These are phyloP conservation scores for Russula earlei DNA, from an alignment of 768 basidiomycete genomes.

Conservation along the genomic window DNA sequence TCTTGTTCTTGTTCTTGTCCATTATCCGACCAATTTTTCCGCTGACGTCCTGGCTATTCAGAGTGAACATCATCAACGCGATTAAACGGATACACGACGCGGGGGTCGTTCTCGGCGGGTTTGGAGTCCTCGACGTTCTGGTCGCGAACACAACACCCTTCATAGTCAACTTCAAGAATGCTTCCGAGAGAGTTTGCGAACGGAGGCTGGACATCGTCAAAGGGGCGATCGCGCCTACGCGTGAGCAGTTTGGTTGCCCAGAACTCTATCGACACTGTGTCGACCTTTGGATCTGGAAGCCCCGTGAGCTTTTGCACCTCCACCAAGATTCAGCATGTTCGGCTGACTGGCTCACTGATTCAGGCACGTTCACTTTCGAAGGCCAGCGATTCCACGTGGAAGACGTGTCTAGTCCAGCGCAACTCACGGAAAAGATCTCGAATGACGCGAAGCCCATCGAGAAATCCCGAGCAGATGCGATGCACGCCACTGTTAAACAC, in stretches of 20 bases:
- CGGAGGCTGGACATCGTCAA: conserved; percentile 1
- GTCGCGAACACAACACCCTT: conserved; percentile 1
- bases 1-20: not conserved
- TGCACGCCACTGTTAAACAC: conserved; percentile 5
- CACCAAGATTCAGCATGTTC: not conserved
- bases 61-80: not conserved
- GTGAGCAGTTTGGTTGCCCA: conserved; percentile 9
- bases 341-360: not conserved
- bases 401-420: conserved; percentile 5
- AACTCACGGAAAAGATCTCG: not conserved
- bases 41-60: not conserved
- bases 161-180: conserved; percentile 10
- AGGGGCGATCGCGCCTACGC: conserved; percentile 1
- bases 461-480: not conserved
- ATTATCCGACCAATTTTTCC: not conserved
- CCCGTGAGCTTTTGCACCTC: not conserved
- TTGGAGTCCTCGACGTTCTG: not conserved
- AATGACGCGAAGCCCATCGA: not conserved
- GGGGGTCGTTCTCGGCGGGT: conserved; percentile 8
- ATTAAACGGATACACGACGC: conserved; percentile 4
- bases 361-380: conserved; percentile 4
- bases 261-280: conserved; percentile 9
- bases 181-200: conserved; percentile 3
- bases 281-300: conserved; percentile 10
- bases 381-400: conserved; percentile 4